Evolutionary conservation across 116 monocot species (phyloP), one percentile per base, ranked within the genome.

Genomic region (Dioscorea cayenensis): DNA sequence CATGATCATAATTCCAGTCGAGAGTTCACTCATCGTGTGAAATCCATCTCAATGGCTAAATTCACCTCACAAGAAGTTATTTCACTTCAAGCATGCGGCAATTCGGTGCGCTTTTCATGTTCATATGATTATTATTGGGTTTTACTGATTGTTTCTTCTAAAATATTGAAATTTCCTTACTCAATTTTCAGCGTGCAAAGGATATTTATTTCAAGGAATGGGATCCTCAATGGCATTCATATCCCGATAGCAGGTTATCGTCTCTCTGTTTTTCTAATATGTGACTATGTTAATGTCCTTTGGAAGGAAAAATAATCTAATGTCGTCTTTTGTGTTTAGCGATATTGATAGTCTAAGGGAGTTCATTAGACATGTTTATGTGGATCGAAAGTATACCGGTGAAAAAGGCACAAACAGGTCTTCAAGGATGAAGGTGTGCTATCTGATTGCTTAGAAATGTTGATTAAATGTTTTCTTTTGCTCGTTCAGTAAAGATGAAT

Each of bases 11-110:
- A 16, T 69, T 70, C 35, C 63, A 93, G 97, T 62, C 97, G 97
- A 22, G 97, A 94, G 80, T 99, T 99, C 65, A 93, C 90, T 49
- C 97, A 99, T 75, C 86, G 97, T 66, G 97, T 94, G 66, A 99
- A 99, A 78, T 99, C 97, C 50, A 81, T 99, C 65, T 93, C 97
- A 11, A 93, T 99, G 97, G 93, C 97, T 7, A 99, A 99, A 72
- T 99, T 99, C 77, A 89, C 97, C 58, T 69, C 91, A 43, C 90
- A 93, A 81, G 97, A 99, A 82, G 94, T 99, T 73, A 73, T 17
- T 77, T 90, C 93, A 21, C 90, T 99, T 78, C 94, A 94, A 82
- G 90, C 83, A 86, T 94, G 94, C 22, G 97, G 97, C 70, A 99
- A 99, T 84, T 90, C 89, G 91, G 97, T 99, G 81, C 10, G 23